phyloP scores from a whole-genome alignment of 2,329 filamentous ascomycete genomes.

The Colletotrichum neosansevieriae region DNA sequence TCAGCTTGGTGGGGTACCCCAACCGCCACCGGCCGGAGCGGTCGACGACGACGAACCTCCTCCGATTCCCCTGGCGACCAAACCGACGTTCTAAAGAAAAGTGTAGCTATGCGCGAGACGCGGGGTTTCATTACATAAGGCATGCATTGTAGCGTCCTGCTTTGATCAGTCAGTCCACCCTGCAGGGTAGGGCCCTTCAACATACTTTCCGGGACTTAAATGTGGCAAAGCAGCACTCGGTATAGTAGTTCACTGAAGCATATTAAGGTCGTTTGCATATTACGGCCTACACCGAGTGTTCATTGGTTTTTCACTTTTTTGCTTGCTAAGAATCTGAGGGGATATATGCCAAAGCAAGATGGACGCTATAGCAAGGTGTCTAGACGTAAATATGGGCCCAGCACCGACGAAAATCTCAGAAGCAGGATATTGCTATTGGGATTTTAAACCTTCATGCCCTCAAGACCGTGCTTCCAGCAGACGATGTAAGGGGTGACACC shows the following conservation, averaged over 20 bases:
- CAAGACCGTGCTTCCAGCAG: slow-evolving; percentile 95
- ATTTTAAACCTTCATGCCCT: slow-evolving; percentile 89
- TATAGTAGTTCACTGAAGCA: slow-evolving; percentile 13
- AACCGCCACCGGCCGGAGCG: slow-evolving; percentile 24
- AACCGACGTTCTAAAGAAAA: slow-evolving; percentile 56
- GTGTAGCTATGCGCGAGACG: neutral
- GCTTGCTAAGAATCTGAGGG: slow-evolving; percentile 41
- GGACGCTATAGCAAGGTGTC: slow-evolving; percentile 38
- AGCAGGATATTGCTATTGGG: slow-evolving; percentile 23
- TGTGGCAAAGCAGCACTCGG: slow-evolving; percentile 2
- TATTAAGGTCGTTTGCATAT: slow-evolving; percentile 1
- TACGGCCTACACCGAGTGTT: slow-evolving; percentile 35
- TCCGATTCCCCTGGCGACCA: slow-evolving; percentile 65
- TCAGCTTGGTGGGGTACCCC: slow-evolving; percentile 46
- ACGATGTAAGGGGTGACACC: slow-evolving; percentile 90
- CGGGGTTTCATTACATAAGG: slow-evolving; percentile 4
- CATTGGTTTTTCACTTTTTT: slow-evolving; percentile 35
- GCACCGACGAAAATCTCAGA: slow-evolving; percentile 37
- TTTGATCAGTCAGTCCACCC: slow-evolving; percentile 14
- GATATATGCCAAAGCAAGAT: slow-evolving; percentile 42
- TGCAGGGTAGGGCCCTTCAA: slow-evolving; percentile 5
- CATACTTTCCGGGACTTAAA: neutral
- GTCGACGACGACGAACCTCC: slow-evolving; percentile 56
- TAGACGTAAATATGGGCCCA: slow-evolving; percentile 18
- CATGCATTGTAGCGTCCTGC: slow-evolving; percentile 35